Evolutionary conservation across 176 grass and related monocot genomes (phyloP).

Genomic region (Aegilops speltoides): DNA sequence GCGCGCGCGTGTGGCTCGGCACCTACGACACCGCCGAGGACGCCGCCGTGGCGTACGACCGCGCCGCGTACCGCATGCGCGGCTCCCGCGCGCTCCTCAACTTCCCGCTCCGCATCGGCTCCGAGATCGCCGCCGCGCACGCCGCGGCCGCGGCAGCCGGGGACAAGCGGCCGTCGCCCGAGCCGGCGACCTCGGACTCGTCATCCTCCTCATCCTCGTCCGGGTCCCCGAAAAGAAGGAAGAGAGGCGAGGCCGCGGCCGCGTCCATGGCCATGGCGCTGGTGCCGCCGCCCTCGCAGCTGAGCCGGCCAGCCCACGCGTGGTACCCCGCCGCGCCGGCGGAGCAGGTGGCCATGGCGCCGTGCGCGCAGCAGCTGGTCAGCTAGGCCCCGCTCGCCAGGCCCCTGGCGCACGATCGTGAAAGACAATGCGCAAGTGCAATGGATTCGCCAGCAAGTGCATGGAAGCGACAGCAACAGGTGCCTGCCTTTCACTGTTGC

Average conservation of each 20-base stretch:
- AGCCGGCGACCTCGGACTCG: constrained; percentile 41
- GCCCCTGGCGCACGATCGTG: neutral
- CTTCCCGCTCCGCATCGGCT: constrained; percentile 85
- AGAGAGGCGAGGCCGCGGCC: constrained; percentile 59
- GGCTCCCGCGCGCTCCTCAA: constrained; percentile 98
- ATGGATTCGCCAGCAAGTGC: neutral
- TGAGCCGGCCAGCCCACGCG: constrained; percentile 31
- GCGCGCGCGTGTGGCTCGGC: constrained; percentile 91
- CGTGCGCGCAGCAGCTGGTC: constrained; percentile 47
- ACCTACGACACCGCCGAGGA: constrained; percentile 93
- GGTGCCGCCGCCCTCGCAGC: constrained; percentile 25
- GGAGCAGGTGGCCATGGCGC: constrained; percentile 34
- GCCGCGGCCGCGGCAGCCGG: neutral
- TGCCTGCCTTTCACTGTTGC: neutral
- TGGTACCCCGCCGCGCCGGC: constrained; percentile 42
- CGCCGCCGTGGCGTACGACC: constrained; percentile 85
- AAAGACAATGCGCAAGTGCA: neutral
- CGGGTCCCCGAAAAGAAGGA: constrained; percentile 55
- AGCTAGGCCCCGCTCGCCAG: constrained; percentile 37
- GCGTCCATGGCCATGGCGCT: constrained; percentile 45
- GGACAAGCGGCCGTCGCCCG: constrained; percentile 52
- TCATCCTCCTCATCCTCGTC: constrained; percentile 19
- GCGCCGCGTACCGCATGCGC: constrained; percentile 91
- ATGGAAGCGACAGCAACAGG: neutral
- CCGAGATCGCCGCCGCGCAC: constrained; percentile 34